Base-by-base conservation (phyloP, 768 basidiomycete species). In the Sarcodon sp. region DNA sequence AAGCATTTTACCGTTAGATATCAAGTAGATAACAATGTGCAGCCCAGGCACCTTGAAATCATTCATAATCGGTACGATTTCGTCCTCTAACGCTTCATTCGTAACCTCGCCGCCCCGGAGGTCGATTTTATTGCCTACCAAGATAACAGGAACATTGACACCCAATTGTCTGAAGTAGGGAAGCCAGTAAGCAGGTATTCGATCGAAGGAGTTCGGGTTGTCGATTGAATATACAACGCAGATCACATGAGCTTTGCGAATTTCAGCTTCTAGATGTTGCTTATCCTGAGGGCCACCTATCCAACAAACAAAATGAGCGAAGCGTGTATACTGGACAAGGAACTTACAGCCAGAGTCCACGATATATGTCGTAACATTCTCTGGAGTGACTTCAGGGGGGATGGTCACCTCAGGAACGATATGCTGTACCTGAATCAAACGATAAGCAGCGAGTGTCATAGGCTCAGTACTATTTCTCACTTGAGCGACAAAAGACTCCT, bases 61-160 rank as follows among this genome's bases (percentile, higher is more conserved):
- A 55, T 85, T 82, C 94, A 98, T 99, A 48, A 99, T 91, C 32
- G 94, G 94, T 48, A 87, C 65, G 54, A 98, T 93, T 65, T 98
- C 94, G 52, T 86, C 90, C 64, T 94, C 91, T 51, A 99, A 66
- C 2, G 86, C 89, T 60, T 94, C 83, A 57, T 96, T 94, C 27
- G 93, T 91, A 36, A 97, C 89, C 58, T 87, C 80, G 1, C 92
- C 93, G 4, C 89, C 91, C 13, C 94, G 75, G 44, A 97, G 65
- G 64, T 99, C 94, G 43, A 98, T 99, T 70, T 98, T 99, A 69
- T 99, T 99, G 47, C 94, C 94, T 21, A 97, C 89, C 33, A 99
- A 73, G 53, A 99, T 94, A 36, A 97, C 92, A 6, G 94, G 94
- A 6, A 98, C 94, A 69, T 99, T 99, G 57, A 98, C 91, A 46